These are phyloP conservation scores for Sedum album DNA, from an alignment of 164 flowering plant genomes.

Conservation along the genomic window DNA sequence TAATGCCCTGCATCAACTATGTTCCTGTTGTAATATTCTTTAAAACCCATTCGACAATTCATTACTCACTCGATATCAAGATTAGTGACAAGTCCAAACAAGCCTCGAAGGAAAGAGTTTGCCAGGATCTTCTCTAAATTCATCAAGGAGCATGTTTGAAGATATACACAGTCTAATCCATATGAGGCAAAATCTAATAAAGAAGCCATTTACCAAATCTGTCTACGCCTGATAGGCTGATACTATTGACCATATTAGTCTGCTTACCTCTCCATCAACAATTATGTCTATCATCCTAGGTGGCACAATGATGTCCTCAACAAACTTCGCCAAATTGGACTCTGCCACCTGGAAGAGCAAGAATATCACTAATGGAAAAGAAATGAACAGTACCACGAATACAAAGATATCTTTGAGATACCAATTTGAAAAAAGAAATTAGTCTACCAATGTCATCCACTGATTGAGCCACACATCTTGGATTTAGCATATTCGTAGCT, in stretches of 20 bases:
- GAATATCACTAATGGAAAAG: not conserved
- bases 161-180: not conserved
- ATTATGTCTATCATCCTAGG: conserved; percentile 93
- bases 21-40: not conserved
- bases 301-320: conserved; percentile 92
- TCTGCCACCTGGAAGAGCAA: conserved; percentile 62
- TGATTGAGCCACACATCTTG: not conserved
- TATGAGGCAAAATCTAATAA: not conserved
- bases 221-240: not conserved
- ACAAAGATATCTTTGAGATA: too few relatives aligned
- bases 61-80: not conserved
- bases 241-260: not conserved
- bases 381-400: not conserved
- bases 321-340: conserved; percentile 79
- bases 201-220: not conserved
- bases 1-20: not conserved
- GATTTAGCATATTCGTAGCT: not conserved
- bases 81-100: not conserved
- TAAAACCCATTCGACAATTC: not conserved
- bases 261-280: conserved; percentile 89
- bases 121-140: not conserved
- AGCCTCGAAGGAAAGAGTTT: not conserved
- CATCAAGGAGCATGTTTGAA: not conserved
- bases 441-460: too few relatives aligned
- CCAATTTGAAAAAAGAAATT: too few relatives aligned